Evolutionary conservation across 2,329 filamentous ascomycete genomes (phyloP).

Genomic region (Neonectria coccinea): DNA sequence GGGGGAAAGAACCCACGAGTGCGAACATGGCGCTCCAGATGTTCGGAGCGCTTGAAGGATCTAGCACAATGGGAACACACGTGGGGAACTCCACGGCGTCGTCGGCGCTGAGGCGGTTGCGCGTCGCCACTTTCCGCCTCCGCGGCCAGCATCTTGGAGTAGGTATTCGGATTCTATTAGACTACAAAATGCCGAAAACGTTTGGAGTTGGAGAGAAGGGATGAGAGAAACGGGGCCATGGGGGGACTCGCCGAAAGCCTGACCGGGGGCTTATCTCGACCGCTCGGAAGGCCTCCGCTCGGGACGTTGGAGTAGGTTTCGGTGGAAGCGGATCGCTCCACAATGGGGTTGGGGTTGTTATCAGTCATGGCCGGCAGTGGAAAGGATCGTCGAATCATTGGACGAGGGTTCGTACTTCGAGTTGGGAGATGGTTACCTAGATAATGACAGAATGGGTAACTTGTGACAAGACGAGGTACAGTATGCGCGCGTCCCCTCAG

Average conservation of each 20-base stretch:
- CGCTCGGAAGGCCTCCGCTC: neutral
- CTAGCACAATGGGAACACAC: conserved; percentile 57
- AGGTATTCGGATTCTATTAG: neutral
- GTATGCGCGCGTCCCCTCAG: neutral
- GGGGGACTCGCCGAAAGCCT: conserved; percentile 13
- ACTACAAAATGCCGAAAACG: neutral
- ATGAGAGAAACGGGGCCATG: conserved; percentile 8
- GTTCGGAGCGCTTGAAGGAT: conserved; percentile 59
- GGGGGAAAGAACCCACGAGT: conserved; percentile 53
- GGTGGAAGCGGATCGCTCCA: neutral
- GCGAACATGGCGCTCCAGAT: conserved; percentile 59
- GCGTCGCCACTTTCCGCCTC: conserved; percentile 5
- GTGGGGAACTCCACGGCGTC: conserved; percentile 37
- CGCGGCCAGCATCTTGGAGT: conserved; percentile 22
- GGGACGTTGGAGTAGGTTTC: conserved; percentile 3
- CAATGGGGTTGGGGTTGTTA: neutral
- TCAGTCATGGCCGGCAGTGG: neutral
- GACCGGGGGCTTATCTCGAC: conserved; percentile 1
- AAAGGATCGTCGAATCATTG: neutral
- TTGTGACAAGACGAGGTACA: neutral
- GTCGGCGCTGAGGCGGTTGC: conserved; percentile 18
- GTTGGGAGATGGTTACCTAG: neutral
- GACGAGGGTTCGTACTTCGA: neutral
- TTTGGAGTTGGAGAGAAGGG: conserved; percentile 27
- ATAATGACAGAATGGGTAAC: too few relatives aligned